Conservation (phyloP, 129 eudicot species). For the Calendula officinalis region DNA sequence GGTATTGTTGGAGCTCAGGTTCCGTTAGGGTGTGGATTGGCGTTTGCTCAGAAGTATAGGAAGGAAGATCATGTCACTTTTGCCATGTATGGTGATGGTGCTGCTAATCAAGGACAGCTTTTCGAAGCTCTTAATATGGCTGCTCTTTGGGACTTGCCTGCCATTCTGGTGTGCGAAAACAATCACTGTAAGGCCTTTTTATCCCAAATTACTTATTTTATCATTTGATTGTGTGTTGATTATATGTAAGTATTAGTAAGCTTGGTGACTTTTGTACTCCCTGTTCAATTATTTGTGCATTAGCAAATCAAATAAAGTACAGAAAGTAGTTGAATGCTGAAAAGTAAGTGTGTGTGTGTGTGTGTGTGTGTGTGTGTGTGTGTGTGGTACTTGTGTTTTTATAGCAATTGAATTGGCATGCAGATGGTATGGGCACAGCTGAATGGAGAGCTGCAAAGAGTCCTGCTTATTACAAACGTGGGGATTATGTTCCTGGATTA, state of each 20-base stretch:
- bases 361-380: neutral
- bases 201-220: neutral
- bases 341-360: neutral
- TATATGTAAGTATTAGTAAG: neutral
- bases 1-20: conserved; percentile 97
- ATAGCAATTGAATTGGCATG: conserved; percentile 31
- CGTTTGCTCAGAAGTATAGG: conserved; percentile 85
- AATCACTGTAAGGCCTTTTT: conserved; percentile 70
- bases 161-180: conserved; percentile 92
- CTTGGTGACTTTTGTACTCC: neutral
- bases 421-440: conserved; percentile 99
- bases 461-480: conserved; percentile 95
- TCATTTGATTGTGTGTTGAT: conserved; percentile 2
- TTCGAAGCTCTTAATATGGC: conserved; percentile 96
- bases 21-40: conserved; percentile 85
- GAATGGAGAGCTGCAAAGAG: conserved; percentile 99
- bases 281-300: neutral
- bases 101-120: conserved; percentile 89
- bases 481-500: conserved; percentile 98
- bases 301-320: too few species aligned
- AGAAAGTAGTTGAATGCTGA: too few species aligned
- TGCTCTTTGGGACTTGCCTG: conserved; percentile 95
- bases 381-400: neutral
- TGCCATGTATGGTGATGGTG: conserved; percentile 83
- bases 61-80: conserved; percentile 82